Conservation (phyloP, 2,329 filamentous ascomycete species). For the Colletotrichum phormii region DNA sequence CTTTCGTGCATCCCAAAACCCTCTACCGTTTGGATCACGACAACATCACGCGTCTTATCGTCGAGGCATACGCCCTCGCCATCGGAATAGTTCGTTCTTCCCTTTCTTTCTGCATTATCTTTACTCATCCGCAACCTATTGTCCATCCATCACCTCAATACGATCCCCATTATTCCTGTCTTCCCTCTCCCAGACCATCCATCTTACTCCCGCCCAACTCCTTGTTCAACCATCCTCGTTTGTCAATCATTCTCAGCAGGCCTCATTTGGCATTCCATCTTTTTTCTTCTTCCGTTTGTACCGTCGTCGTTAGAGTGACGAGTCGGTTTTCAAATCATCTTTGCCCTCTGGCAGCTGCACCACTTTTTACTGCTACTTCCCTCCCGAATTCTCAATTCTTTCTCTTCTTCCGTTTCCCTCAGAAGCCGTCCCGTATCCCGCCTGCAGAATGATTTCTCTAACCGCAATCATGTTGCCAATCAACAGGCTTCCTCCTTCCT, state of each 20-base stretch:
- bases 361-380: constrained; percentile 30
- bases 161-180: constrained; percentile 18
- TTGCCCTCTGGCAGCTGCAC: constrained; percentile 33
- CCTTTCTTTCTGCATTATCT: constrained; percentile 35
- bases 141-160: constrained; percentile 26
- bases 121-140: constrained; percentile 30
- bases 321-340: constrained; percentile 28
- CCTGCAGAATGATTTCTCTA: constrained; percentile 63
- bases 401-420: constrained; percentile 37
- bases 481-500: constrained; percentile 54
- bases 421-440: constrained; percentile 14
- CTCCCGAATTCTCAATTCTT: constrained; percentile 33
- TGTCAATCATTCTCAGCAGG: constrained; percentile 25
- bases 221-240: constrained; percentile 30
- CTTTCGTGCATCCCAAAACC: constrained; percentile 32
- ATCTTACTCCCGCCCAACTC: constrained; percentile 25
- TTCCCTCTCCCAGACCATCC: constrained; percentile 16
- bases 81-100: constrained; percentile 39
- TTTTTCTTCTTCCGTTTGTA: constrained; percentile 32
- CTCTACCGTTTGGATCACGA: constrained; percentile 30
- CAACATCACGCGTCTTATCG: constrained; percentile 28
- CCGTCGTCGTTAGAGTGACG: constrained; percentile 14
- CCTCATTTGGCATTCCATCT: constrained; percentile 25
- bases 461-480: constrained; percentile 65
- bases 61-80: constrained; percentile 34